Conservation (phyloP, 2,329 filamentous ascomycete species). For the Penicillium sp. region DNA sequence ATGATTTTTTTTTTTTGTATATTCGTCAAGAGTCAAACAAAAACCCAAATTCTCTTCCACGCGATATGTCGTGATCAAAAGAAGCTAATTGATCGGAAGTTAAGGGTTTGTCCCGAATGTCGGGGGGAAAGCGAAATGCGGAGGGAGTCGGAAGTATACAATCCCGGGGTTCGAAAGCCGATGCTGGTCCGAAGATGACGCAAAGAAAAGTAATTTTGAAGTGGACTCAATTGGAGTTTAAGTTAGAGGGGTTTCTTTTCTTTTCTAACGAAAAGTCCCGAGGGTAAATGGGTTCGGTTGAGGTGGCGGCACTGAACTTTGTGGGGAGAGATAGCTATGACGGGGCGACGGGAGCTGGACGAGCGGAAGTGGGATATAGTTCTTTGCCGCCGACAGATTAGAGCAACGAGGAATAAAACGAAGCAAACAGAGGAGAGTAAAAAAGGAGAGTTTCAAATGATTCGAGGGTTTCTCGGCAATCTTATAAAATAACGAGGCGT, state of each 20-base stretch:
- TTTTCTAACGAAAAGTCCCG: not conserved
- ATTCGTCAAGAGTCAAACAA: not conserved
- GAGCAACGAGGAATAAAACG: not conserved
- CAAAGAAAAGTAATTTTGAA: slow-evolving; percentile 5
- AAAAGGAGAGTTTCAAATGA: not conserved
- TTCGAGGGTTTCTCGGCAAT: slow-evolving; percentile 11
- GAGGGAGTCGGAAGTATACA: slow-evolving; percentile 39
- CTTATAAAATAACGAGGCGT: slow-evolving; percentile 11
- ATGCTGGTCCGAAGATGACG: slow-evolving; percentile 1
- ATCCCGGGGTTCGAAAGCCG: slow-evolving; percentile 16
- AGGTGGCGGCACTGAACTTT: slow-evolving; percentile 28
- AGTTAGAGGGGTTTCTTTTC: not conserved
- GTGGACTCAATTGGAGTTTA: not conserved
- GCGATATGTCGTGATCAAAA: not conserved
- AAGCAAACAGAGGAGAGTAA: slow-evolving; percentile 2
- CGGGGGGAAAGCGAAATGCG: slow-evolving; percentile 29
- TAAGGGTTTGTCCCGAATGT: slow-evolving; percentile 1
- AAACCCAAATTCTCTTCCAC: not conserved
- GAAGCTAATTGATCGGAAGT: slow-evolving; percentile 3
- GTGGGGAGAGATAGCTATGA: slow-evolving; percentile 26
- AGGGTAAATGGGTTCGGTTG: slow-evolving; percentile 20
- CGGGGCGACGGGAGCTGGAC: slow-evolving; percentile 41
- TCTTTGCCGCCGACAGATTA: slow-evolving; percentile 4
- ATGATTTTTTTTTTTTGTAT: slow-evolving; percentile 40
- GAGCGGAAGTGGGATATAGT: slow-evolving; percentile 33